Base-by-base conservation (phyloP, 169 alveolate species). In the Eimeria necatrix region DNA sequence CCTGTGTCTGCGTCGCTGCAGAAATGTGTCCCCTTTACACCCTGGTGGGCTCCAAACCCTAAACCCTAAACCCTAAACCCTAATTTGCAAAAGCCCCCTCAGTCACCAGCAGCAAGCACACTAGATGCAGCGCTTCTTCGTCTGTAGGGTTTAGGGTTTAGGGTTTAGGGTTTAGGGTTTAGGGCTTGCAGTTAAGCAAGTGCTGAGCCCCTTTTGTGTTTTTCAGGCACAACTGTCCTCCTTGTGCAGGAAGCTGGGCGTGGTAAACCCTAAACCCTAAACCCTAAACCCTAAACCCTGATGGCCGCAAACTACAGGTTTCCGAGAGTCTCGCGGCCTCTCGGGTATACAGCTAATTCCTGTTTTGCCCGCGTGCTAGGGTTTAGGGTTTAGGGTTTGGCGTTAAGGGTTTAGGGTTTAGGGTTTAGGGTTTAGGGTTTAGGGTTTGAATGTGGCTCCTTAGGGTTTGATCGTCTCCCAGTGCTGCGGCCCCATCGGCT, bases 401-500 rank as follows among this genome's bases (percentile, higher is more conserved):
- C 4, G 8, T 60, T 56, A 59, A 59, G 49, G 60, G 32, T 16
- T 48, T 64, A 32, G 74, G 59, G 48, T 68, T 22, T 70, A 41
- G 49, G 94, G 59, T 64, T 60, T 73, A 60, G 9, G 81, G 83
- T 41, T 48, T 61, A 41, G 71, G 56, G 60, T 52, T 46, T 64
- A 41, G 60, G 51, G 53, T 4, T 26, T 24, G 81, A 18, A 10
- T 59, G 61, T 10, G 18, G 3, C 14, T 64, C 4, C 24, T n/a
- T 74, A 88, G 94, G 94, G 84, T 18, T 70, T 88, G 14, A 48
- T 73, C 48, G 68, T 68, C 81, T 70, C 76, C 22, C 94, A 88
- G 56, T 88, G 94, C 94, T 64, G 94, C 74, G 94, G 94, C 32
- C 22, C 26, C 46, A 68, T 88, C 22, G 94, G 87, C 46, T 88